phyloP scores from a whole-genome alignment of 164 flowering plant genomes.

The Vitis labrusca region DNA sequence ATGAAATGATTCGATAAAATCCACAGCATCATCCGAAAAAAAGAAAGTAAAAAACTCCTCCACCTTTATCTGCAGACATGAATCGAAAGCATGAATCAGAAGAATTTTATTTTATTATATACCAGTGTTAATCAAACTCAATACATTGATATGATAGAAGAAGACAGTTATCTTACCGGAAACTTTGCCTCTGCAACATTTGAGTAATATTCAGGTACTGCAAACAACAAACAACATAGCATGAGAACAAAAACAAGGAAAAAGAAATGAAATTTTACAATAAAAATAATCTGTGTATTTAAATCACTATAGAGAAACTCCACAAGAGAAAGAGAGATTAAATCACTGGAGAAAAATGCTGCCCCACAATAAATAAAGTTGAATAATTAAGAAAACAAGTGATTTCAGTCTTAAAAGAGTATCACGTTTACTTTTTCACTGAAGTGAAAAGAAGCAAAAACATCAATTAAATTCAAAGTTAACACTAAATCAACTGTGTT shows the following conservation, averaged over 20 bases:
- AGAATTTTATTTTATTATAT: neutral
- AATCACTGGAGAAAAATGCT: neutral
- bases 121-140: neutral
- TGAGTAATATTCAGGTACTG: conserved; percentile 70
- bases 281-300: neutral
- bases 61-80: conserved; percentile 54
- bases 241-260: conserved; percentile 3
- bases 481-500: no score
- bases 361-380: no score
- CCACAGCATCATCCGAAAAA: conserved; percentile 64
- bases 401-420: no score
- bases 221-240: conserved; percentile 23
- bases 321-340: neutral
- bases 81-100: no score
- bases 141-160: conserved; percentile 5
- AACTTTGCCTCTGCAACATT: conserved; percentile 81
- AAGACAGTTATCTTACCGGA: conserved; percentile 45
- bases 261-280: neutral
- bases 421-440: no score
- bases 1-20: conserved; percentile 73
- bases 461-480: neutral
- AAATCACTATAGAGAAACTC: neutral
- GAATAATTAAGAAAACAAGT: no score
- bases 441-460: no score
- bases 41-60: conserved; percentile 77